These are phyloP conservation scores for Tripterygium wilfordii DNA, from an alignment of 177 flowering plant genomes.

Conservation along the genomic window DNA sequence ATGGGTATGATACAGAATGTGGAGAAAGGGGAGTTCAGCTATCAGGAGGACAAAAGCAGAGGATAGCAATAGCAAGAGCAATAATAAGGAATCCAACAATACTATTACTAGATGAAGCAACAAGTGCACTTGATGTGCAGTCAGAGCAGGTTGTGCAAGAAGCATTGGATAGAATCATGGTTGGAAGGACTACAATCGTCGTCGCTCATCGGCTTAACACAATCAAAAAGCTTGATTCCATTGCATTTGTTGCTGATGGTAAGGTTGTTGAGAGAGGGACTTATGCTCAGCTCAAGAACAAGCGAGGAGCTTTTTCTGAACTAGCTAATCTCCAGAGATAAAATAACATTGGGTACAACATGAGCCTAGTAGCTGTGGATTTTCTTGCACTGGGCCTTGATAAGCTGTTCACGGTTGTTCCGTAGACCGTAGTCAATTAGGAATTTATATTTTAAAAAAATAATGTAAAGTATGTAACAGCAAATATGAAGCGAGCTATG, in stretches of 20 bases:
- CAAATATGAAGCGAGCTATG: too few relatives aligned
- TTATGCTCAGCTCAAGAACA: conserved; percentile 55
- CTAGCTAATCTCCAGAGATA: conserved; percentile 47
- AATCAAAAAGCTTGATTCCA: conserved; percentile 60
- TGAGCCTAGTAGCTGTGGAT: too few relatives aligned
- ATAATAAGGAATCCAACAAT: conserved; percentile 68
- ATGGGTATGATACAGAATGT: conserved; percentile 82
- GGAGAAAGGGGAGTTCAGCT: conserved; percentile 91
- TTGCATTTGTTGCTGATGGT: conserved; percentile 74
- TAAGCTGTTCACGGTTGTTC: too few relatives aligned
- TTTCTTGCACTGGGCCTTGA: too few relatives aligned
- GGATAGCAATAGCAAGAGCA: conserved; percentile 90
- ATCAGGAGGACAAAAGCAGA: conserved; percentile 93
- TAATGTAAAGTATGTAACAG: too few relatives aligned
- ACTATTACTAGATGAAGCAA: conserved; percentile 82
- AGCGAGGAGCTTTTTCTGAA: conserved; percentile 68
- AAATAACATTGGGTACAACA: too few relatives aligned
- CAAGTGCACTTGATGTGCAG: conserved; percentile 82
- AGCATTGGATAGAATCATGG: conserved; percentile 75
- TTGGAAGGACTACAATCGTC: conserved; percentile 68
- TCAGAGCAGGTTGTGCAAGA: conserved; percentile 88
- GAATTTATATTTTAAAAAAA: too few relatives aligned
- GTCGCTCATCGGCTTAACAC: conserved; percentile 94
- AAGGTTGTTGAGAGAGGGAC: conserved; percentile 76
- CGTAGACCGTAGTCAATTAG: too few relatives aligned